These are phyloP conservation scores for Stagonosporopsis vannaccii DNA, from an alignment of 2,329 filamentous ascomycete species.

Conservation along the genomic window DNA sequence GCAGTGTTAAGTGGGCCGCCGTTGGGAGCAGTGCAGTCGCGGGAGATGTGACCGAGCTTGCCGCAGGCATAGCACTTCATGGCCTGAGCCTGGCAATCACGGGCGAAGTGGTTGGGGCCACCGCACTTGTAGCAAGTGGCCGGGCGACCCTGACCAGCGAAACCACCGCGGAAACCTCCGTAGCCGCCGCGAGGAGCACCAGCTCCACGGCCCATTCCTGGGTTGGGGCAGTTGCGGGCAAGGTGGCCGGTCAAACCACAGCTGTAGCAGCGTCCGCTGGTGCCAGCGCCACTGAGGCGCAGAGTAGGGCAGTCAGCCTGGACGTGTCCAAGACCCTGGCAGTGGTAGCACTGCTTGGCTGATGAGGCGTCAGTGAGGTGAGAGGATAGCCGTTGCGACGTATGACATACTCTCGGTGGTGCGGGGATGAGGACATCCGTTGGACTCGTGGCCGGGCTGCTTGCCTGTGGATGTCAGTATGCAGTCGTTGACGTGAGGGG, in stretches of 20 bases:
- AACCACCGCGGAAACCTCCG: conserved; percentile 75
- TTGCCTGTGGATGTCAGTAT: conserved; percentile 64
- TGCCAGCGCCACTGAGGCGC: conserved; percentile 81
- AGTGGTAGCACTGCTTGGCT: conserved; percentile 99
- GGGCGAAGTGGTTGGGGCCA: conserved; percentile 95
- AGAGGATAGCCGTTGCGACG: conserved; percentile 4
- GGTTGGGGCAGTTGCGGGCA: conserved; percentile 86
- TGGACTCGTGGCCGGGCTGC: conserved; percentile 95
- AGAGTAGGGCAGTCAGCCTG: conserved; percentile 99
- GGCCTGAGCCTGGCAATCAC: conserved; percentile 96
- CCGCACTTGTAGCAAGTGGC: conserved; percentile 75
- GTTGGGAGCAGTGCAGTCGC: conserved; percentile 95
- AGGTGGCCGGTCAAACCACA: conserved; percentile 93
- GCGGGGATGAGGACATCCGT: conserved; percentile 93
- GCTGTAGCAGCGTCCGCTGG: conserved; percentile 92
- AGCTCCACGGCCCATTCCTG: conserved; percentile 70
- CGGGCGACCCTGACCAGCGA: conserved; percentile 70
- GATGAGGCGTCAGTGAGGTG: conserved; percentile 14
- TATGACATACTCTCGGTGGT: conserved; percentile 80
- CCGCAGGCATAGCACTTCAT: conserved; percentile 99
- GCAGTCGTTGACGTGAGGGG: conserved; percentile 11
- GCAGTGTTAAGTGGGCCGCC: conserved; percentile 94
- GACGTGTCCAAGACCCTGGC: conserved; percentile 96
- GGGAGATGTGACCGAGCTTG: conserved; percentile 89
- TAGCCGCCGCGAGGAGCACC: conserved; percentile 75